These are phyloP conservation scores for Linnemannia zychae DNA, from an alignment of 192 early-diverging fungal species.

Conservation along the genomic window DNA sequence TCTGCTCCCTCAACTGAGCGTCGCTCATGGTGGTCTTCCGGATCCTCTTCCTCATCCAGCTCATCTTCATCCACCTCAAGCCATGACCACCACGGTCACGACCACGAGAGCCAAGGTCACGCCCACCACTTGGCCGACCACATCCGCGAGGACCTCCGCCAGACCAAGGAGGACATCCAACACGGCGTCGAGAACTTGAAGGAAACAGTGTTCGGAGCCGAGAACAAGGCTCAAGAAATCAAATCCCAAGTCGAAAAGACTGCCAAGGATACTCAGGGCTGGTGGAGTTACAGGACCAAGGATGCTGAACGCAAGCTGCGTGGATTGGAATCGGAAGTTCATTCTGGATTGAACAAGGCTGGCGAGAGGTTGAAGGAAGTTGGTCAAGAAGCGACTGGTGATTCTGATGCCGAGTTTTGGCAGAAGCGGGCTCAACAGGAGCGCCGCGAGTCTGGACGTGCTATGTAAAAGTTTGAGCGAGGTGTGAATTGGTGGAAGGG, in stretches of 20 bases:
- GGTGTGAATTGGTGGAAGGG: too few species aligned
- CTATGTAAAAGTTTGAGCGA: conserved; percentile 19
- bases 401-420: conserved; percentile 34
- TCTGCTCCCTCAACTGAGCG: neutral
- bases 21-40: conserved; percentile 12
- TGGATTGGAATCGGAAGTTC: conserved; percentile 7
- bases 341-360: conserved; percentile 30
- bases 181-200: conserved; percentile 27
- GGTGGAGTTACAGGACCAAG: conserved; percentile 23
- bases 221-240: conserved; percentile 7
- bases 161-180: conserved; percentile 37
- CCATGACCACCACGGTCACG: neutral
- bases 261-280: conserved; percentile 7
- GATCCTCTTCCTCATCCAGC: neutral
- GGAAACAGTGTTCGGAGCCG: conserved; percentile 30
- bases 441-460: conserved; percentile 47
- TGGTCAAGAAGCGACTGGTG: conserved; percentile 21
- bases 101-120: conserved; percentile 8
- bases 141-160: conserved; percentile 38
- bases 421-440: conserved; percentile 36
- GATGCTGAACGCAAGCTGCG: conserved; percentile 11
- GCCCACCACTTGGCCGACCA: conserved; percentile 29
- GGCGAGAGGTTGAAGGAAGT: conserved; percentile 38
- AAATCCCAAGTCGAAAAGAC: conserved; percentile 18
- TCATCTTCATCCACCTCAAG: neutral